Conservation (phyloP, 2,329 filamentous ascomycete species). For the Bipolaris gigantea region DNA sequence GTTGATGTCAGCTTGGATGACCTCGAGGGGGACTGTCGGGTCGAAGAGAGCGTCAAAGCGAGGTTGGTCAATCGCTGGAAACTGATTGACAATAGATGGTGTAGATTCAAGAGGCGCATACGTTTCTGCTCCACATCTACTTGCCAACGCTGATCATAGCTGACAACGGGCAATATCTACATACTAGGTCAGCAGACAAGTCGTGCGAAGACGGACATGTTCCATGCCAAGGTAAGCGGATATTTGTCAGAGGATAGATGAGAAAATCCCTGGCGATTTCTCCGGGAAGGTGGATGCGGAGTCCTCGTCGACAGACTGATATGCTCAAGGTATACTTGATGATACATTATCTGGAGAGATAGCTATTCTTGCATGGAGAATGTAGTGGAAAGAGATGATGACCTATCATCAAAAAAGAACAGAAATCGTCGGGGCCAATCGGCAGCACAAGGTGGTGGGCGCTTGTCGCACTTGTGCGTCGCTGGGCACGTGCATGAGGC, state of each 20-base stretch:
- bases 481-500: not conserved
- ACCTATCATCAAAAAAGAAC: slow-evolving; percentile 19
- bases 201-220: no score
- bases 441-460: not conserved
- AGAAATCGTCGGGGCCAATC: not conserved
- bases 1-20: no score
- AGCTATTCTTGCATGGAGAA: slow-evolving; percentile 30
- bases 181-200: no score
- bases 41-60: no score
- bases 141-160: no score
- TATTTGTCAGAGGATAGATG: slow-evolving; percentile 26
- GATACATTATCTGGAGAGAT: slow-evolving; percentile 25
- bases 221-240: no score
- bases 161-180: no score
- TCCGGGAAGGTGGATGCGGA: slow-evolving; percentile 23
- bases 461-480: not conserved
- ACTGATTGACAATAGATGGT: no score
- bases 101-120: no score
- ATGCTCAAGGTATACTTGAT: slow-evolving; percentile 18
- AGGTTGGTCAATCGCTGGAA: no score
- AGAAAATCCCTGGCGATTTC: slow-evolving; percentile 28
- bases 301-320: slow-evolving; percentile 11
- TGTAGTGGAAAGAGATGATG: slow-evolving; percentile 21
- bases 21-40: no score
- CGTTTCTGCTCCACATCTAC: no score